Evolutionary conservation across 2,329 filamentous ascomycete species (phyloP), one percentile per base, ranked within the genome.

Genomic region (Calonectria pauciramosa): DNA sequence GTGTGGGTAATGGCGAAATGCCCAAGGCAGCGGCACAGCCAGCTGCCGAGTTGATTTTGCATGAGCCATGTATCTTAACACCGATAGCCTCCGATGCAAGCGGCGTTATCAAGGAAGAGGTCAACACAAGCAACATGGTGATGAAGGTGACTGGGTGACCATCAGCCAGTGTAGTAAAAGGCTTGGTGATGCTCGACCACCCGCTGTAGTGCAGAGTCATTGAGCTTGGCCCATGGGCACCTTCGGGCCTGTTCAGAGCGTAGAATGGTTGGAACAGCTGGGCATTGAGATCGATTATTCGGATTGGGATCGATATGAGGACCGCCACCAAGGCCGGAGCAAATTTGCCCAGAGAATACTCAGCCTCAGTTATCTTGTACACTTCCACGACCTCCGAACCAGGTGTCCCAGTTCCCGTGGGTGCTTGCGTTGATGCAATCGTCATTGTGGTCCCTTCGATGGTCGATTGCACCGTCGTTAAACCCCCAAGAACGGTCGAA

Each of bases 261-360:
- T 86, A 85, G 76, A 88, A 88, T 1, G 87, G 87, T 71, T 87
- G 86, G 52, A 86, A 87, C 14, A 86, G 82, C 68, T 86, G 86
- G 0, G 83, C 85, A 70, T 85, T 84, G 66, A 83, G 80, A 72
- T 87, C 85, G 68, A 88, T 76, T 26, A 87, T 82, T 3, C 86
- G 83, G 41, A 88, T 82, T 0, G 84, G 83, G 60, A 87, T 84
- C 13, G 83, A 82, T 2, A 87, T 80, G 18, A 85, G 68, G 0
- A 88, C 82, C 20, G 85, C 85, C 1, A 87, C 68, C 3, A 88
- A 81, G 0, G 86, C 78, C 0, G 87, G 87, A 1, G 88, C 78
- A 74, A 88, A 88, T 47, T 85, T 85, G 20, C 86, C 87, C 6
- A 85, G 59, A 47, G 88, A 85, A 71, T 87, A 86, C 1, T 72